Conservation (phyloP, 352 stramenopile genomes). For the Blastocystis hominis region DNA sequence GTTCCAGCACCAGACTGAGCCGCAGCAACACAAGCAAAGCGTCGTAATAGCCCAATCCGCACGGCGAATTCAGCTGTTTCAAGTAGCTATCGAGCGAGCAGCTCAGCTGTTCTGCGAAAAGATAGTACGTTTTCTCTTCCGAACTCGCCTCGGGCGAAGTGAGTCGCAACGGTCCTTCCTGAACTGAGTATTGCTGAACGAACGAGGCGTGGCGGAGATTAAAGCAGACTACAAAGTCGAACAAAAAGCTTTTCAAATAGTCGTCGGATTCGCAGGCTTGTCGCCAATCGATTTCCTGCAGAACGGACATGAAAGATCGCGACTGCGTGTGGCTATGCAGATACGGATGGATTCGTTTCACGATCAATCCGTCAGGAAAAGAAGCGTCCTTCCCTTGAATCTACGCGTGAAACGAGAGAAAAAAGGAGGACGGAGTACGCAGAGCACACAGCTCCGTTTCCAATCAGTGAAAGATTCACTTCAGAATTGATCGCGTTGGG, state of each 20-base stretch:
- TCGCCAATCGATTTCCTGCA: no score
- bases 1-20: background rate
- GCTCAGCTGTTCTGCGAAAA: background rate
- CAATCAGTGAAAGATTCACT: background rate
- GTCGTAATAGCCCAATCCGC: background rate
- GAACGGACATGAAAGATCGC: background rate
- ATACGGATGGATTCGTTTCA: constrained; percentile 12
- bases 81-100: background rate
- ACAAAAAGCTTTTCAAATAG: no score
- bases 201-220: background rate
- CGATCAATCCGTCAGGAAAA: background rate
- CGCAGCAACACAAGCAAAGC: background rate
- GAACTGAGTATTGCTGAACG: background rate
- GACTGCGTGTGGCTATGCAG: background rate
- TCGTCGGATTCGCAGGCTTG: no score
- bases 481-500: background rate
- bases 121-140: background rate
- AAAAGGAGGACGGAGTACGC: background rate
- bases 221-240: no score
- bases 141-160: background rate
- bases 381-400: background rate
- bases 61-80: background rate
- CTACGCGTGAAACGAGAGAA: background rate
- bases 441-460: constrained; percentile 10
- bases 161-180: background rate